Base-by-base conservation (phyloP, 768 basidiomycete species). In the Auricularia heimuer region DNA sequence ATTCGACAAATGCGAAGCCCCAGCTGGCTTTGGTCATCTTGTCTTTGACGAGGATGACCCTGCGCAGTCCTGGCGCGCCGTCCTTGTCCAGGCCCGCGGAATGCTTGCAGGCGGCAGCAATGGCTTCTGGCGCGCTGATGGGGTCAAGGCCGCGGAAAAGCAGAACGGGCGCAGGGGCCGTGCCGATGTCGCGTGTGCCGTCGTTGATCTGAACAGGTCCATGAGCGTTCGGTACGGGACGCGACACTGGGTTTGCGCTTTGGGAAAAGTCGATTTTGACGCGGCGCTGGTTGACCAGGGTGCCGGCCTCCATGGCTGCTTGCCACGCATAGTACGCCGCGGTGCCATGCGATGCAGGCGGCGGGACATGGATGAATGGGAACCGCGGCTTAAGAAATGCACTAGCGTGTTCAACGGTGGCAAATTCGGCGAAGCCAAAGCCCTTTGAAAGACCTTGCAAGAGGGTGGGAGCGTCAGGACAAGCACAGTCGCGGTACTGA, bases 261-360 rank as follows among this genome's bases (percentile, higher is more conserved):
- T 93, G 86, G 3, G 95, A 94, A 73, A 91, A 99, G 76, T 99
- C 95, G 71, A 99, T 92, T 77, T 96, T 96, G 72, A 96, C 88
- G 68, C 92, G 82, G 61, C 91, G 86, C 12, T 92, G 94, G 69
- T 85, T 88, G 65, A 34, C 24, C 34, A 86, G 84, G 12, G 78
- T 73, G 33, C 89, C 87, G 1, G 82, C 82, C 73, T 91, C 89
- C 63, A 91, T 77, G 6, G 88, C 87, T 68, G 86, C 88, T 75
- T 88, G 86, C 74, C 83, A 94, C 39, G 82, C 80, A 8, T 86
- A 77, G 7, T 85, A 83, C 16, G 87, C 88, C 33, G 90, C 83
- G 33, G 91, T 90, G 35, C 90, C 92, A 72, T 94, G 90, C 0
- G 91, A 90, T 61, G 90, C 90, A 16, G 91, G 87, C 12, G 93